Conservation (phyloP, 2,329 filamentous ascomycete species). For the Nemania abortiva region DNA sequence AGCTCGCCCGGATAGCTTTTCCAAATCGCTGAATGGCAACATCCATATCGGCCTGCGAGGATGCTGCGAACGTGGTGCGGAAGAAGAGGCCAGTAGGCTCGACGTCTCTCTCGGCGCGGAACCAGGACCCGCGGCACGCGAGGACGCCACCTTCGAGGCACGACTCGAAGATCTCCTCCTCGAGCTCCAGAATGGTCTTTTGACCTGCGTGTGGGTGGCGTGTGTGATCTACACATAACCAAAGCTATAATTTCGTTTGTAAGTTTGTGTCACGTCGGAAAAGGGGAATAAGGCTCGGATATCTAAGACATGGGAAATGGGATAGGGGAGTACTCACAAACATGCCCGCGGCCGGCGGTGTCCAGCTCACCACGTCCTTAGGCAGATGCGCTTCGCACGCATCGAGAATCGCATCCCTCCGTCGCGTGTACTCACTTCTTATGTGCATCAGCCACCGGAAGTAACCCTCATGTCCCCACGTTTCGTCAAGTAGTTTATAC, state of each 20-base stretch:
- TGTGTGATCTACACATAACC: slow-evolving; percentile 76
- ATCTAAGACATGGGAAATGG: neutral
- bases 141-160: slow-evolving; percentile 83
- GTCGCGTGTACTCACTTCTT: slow-evolving; percentile 81
- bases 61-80: slow-evolving; percentile 89
- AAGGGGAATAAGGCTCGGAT: no score
- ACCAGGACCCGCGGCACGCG: slow-evolving; percentile 89
- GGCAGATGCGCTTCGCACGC: slow-evolving; percentile 86
- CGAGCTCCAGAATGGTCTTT: slow-evolving; percentile 73
- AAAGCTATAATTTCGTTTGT: slow-evolving; percentile 63
- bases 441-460: slow-evolving; percentile 89
- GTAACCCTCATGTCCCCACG: slow-evolving; percentile 93
- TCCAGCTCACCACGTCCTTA: slow-evolving; percentile 80
- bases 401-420: slow-evolving; percentile 80
- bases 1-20: slow-evolving; percentile 74
- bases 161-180: slow-evolving; percentile 86
- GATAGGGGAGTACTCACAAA: slow-evolving; percentile 74
- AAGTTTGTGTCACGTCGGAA: neutral
- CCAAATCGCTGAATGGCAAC: slow-evolving; percentile 82
- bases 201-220: slow-evolving; percentile 71
- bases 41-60: slow-evolving; percentile 75
- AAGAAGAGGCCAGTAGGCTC: slow-evolving; percentile 80
- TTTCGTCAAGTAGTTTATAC: slow-evolving; percentile 91
- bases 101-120: slow-evolving; percentile 76
- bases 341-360: slow-evolving; percentile 87